Evolutionary conservation across 495 filamentous ascomycete genomes (phyloP), one percentile per base, ranked within the genome.

Genomic region (Hypoxylon crocopeplum): DNA sequence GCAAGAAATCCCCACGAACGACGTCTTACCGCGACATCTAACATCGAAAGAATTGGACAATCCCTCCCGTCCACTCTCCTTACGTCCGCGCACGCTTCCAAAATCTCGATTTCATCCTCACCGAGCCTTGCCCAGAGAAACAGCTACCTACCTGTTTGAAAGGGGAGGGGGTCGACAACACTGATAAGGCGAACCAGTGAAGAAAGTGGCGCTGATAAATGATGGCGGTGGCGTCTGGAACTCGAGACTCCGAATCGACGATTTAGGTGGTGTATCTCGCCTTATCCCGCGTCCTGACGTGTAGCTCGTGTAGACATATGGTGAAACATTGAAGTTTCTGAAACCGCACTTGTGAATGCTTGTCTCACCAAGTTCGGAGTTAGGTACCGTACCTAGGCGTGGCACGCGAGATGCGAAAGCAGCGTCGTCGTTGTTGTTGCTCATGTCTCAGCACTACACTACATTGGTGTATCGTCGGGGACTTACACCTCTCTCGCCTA

Each of bases 141-240:
- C n/a, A n/a, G n/a, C n/a, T n/a, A n/a, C n/a, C n/a, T n/a, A n/a
- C 21, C 40, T 32, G 4, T 24, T 13, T 1, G 0, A 30, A 24
- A 34, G 8, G 27, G 11, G 44, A 36, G 41, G 20, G 39, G 16
- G 38, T 6, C 4, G 7, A 3, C 36, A 29, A 41, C 29, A 13
- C n/a, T n/a, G 52, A 52, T 49, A 56, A 51, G 12, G 46, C 4
- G 24, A 15, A 19, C 13, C 24, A 5, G 34, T 39, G 38, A 45
- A 24, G 15, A 52, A 51, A 47, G 52, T 48, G 52, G 51, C 59
- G 47, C 19, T 10, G 53, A 47, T 50, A 45, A 56, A 54, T 56
- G 51, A 56, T 50, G 27, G 36, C 47, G 8, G 59, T 56, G 59
- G 59, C 58, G 51, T n/a, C 25, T 19, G 29, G 24, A 17, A 44